Base-by-base conservation (phyloP, 345 rosid genomes). In the Sonneratia caseolaris region DNA sequence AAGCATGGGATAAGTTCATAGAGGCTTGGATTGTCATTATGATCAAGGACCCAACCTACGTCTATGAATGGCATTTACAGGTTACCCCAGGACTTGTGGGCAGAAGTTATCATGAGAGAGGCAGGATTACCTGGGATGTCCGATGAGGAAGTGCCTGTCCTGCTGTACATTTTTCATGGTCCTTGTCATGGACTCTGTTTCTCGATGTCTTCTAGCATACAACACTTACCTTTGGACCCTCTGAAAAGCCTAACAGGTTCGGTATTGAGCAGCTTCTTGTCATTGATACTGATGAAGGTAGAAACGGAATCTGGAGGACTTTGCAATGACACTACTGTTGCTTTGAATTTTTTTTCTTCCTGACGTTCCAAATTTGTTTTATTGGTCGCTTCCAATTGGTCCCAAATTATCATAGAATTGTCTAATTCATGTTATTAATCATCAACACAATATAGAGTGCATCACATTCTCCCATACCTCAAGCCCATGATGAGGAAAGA, bases 51-150 rank as follows among this genome's bases (percentile, higher is more conserved):
- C 96, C 96, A 27, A 86, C 83, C 76, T 91, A 80, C 74, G 98
- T 91, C 49, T 91, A 87, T 73, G 85, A 87, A 71, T 91, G 97
- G 98, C 91, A 96, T 70, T 83, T 94, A 79, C 97, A 94, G 98
- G 98, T 89, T 59, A 57, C 79, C 21, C 37, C 70, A 38, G 21
- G 70, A 67, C 77, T 76, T 70, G 74, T 86, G 91, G 97, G 97
- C 97, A n/a, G 96, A 94, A 85, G 81, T 94, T 73, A 91, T 91
- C 59, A 91, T 91, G 96, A 90, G 92, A 79, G 87, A 90, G 79
- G 89, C 84, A 5, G 98, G 97, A 9, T 78, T 87, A 35, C 81
- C 92, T 7, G 97, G 97, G 73, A 91, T 94, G 97, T 86, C 95
- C 0, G 88, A 91, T 70, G 96, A 88, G 56, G 98, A 91, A 93